Percentiles rank a stretch among this genome's conserved stretches.
These are phyloP conservation scores for Amyloporia xantha DNA, from an alignment of 768 basidiomycete genomes.

Conservation along the genomic window DNA sequence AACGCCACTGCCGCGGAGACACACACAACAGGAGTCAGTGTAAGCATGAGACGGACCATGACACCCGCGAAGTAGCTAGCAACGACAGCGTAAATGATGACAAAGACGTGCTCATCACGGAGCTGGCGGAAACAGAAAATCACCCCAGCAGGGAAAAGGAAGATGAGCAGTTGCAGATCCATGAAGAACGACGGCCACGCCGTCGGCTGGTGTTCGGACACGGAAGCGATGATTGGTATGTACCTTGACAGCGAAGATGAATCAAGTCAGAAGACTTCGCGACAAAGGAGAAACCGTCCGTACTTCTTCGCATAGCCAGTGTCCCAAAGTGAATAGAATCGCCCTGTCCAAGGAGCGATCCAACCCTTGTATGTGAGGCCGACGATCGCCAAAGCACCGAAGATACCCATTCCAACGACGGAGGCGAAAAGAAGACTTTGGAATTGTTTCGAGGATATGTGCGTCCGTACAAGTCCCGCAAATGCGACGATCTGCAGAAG, in stretches of 20 bases:
- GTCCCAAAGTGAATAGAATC: conserved; percentile 99
- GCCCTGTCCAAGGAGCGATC: conserved; percentile 99
- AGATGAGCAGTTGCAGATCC: conserved; percentile 97
- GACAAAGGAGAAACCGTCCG: no score
- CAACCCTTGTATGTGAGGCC: conserved; percentile 86
- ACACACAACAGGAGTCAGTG: conserved; percentile 95
- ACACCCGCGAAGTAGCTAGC: conserved; percentile 99
- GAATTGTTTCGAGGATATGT: conserved; percentile 91
- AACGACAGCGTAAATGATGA: conserved; percentile 95
- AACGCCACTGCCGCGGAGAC: conserved; percentile 88
- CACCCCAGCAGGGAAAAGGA: conserved; percentile 96
- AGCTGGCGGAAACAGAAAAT: conserved; percentile 90
- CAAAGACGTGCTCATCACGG: conserved; percentile 95
- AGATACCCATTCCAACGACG: conserved; percentile 60
- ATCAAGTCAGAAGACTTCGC: conserved; percentile 6
- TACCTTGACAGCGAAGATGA: conserved; percentile 42
- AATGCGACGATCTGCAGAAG: conserved; percentile 95
- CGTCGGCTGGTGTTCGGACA: conserved; percentile 98
- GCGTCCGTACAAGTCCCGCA: conserved; percentile 79
- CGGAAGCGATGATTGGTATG: conserved; percentile 97
- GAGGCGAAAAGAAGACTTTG: conserved; percentile 65
- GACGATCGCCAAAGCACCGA: conserved; percentile 69
- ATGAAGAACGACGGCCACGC: conserved; percentile 99
- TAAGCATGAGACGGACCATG: conserved; percentile 98
- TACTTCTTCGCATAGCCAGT: conserved; percentile 98